Base-by-base conservation (phyloP, 768 basidiomycete genomes). In the Pleurotus citrinopileatus region DNA sequence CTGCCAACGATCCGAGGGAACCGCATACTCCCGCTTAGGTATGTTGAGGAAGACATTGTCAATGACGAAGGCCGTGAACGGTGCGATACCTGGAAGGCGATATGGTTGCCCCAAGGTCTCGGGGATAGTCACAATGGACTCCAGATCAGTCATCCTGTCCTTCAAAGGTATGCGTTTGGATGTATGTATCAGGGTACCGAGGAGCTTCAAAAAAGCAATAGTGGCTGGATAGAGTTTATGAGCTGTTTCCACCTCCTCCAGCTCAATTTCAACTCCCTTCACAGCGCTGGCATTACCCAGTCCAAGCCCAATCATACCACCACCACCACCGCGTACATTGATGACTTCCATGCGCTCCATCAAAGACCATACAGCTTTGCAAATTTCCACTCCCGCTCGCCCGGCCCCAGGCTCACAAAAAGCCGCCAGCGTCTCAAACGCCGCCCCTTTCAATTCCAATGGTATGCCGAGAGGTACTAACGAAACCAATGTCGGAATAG, bases 1-100 rank as follows among this genome's bases (percentile, higher is more conserved):
- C 61, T 83, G 77, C 94, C 93, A 98, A 56, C 87, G 72, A 62
- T 98, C 93, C 10, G 82, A 82, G 9, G 83, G 83, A 27, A 79
- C 78, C 2, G 80, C 73, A 62, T 89, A 98, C 56, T 90, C 92
- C 42, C 94, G 78, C 48, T 74, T 78, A 12, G 83, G 76, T 38
- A 91, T 86, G 48, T 86, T 84, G 27, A 86, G 78, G 59, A 98
- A 89, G 2, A 98, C 91, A 43, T 89, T 90, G 61, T 98, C 94
- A 56, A 96, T 71, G 52, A 95, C 88, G 64, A 96, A 98, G n/a
- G 79, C 73, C 9, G 86, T 77, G 68, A 90, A 96, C 0, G 94
- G 92, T 0, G 76, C 82, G 52, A 95, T 82, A 0, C 94, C 94
- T 1, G 89, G 86, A 13, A 84, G 68, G 19, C 94, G 83, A 59